Evolutionary conservation across 2,329 filamentous ascomycete genomes (phyloP), one percentile per base, ranked within the genome.

Genomic region (Aspergillus neotritici): DNA sequence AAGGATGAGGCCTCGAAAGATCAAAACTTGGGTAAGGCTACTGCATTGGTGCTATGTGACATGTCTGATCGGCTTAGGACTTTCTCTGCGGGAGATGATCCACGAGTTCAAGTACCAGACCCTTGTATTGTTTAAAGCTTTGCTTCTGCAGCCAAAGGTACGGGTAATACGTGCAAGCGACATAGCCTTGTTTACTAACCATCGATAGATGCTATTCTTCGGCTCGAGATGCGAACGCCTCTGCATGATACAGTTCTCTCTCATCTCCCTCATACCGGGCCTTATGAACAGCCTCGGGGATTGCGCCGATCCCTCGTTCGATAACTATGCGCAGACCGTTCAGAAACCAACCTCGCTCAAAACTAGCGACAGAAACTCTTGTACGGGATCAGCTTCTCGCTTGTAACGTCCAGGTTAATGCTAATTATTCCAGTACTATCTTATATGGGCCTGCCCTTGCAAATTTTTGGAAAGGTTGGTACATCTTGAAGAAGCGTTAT

Each of bases 181-280:
- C 34, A 16, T 41, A 35, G 38, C 13, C 8, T 37, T 4, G 3
- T 4, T 25, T 41, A 31, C 51, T 58, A 29, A 60, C 11, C 9
- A 3, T 29, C 7, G 21, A 0, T 55, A 95, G 90, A 97, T 97
- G 86, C 82, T 98, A 41, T 97, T 98, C 72, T 98, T 97, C 59
- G 90, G 93, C 49, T 89, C 91, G n/a, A 83, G 89, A 56, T 97
- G 93, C 67, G 93, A 98, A 67, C 80, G 86, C 52, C 73, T 98
- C 54, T 98, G 93, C 77, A 94, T 97, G 86, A 90, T 95, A 69
- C 93, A 98, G 66, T 98, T 97, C 71, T 93, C 91, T 34, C 78
- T 98, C 35, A 84, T 98, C 55, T 96, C 91, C 41, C 75, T 98
- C 59, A 94, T 98, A 71, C 93, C 93, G 36, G 89, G 90, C 47